Percentiles rank a stretch among this genome's conserved stretches.
Evolutionary conservation across 1,284 basidiomycete genomes (phyloP).

Genomic region (Ceratobasidium sp.): DNA sequence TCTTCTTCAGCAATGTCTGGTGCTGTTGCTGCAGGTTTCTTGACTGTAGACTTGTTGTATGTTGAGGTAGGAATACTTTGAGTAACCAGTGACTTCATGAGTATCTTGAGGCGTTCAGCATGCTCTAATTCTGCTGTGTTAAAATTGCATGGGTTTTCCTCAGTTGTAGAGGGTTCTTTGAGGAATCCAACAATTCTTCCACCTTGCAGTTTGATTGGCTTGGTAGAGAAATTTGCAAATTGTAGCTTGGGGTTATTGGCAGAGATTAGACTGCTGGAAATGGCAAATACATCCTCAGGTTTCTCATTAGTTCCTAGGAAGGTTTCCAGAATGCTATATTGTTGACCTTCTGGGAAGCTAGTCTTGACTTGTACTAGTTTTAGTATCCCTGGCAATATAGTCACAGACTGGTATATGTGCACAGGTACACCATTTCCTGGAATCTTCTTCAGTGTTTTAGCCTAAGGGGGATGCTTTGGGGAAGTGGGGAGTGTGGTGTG

Average conservation of each 20-base stretch:
- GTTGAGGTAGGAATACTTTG: conserved; percentile 41
- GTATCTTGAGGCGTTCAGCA: neutral
- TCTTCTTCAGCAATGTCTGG: neutral
- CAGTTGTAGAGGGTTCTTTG: conserved; percentile 36
- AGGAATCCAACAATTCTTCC: conserved; percentile 42
- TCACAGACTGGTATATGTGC: neutral
- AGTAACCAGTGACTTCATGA: neutral
- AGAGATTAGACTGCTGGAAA: conserved; percentile 42
- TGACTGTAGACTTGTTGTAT: neutral
- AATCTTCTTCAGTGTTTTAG: too few species aligned
- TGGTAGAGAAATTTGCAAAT: conserved; percentile 44
- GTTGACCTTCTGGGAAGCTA: neutral
- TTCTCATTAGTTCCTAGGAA: neutral
- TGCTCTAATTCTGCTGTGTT: neutral
- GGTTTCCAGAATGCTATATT: neutral
- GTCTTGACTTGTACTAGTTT: neutral
- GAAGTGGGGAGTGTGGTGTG: too few species aligned
- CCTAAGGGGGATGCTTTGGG: too few species aligned
- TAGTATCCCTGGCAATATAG: neutral
- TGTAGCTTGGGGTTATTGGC: conserved; percentile 40
- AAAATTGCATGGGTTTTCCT: neutral
- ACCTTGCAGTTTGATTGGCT: conserved; percentile 39
- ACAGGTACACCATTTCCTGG: neutral
- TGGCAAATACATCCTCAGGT: conserved; percentile 42
- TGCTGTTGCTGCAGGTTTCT: neutral